Percentiles rank a stretch among this genome's conserved stretches.
Evolutionary conservation across 2,329 filamentous ascomycete species (phyloP).

Genomic region (Stagonosporopsis vannaccii): DNA sequence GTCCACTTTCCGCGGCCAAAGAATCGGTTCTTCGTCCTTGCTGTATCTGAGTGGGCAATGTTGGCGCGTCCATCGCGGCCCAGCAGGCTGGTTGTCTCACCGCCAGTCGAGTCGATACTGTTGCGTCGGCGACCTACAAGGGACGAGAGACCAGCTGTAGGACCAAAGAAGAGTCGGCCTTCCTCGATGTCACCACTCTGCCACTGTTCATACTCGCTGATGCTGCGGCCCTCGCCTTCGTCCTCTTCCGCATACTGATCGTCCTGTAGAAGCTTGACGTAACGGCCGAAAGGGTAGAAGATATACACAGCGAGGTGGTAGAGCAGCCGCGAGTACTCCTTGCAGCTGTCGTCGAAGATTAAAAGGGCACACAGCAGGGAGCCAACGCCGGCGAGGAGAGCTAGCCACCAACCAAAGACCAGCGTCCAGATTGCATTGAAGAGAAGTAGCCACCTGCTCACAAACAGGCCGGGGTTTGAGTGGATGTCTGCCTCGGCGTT

Average conservation of each 20-base stretch:
- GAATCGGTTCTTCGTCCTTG: conserved; percentile 75
- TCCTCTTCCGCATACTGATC: conserved; percentile 95
- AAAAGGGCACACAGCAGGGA: conserved; percentile 82
- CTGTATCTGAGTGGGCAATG: conserved; percentile 46
- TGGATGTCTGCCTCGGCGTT: conserved; percentile 97
- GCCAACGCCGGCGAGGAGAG: conserved; percentile 74
- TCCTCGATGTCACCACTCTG: conserved; percentile 97
- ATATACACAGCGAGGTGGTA: conserved; percentile 86
- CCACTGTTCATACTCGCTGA: conserved; percentile 99
- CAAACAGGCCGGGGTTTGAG: conserved; percentile 86
- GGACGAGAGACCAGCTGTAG: conserved; percentile 71
- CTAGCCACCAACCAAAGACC: conserved; percentile 96
- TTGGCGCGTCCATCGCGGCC: conserved; percentile 67
- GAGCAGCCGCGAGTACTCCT: conserved; percentile 85
- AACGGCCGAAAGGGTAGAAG: conserved; percentile 96
- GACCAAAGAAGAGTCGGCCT: conserved; percentile 94
- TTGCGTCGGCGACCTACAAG: conserved; percentile 85
- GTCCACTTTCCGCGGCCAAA: conserved; percentile 98
- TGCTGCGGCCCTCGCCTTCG: conserved; percentile 92
- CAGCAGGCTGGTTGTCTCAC: conserved; percentile 89
- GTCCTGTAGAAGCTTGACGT: conserved; percentile 90
- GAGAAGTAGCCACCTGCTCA: conserved; percentile 82
- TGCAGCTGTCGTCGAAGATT: conserved; percentile 76
- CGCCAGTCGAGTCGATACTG: conserved; percentile 85
- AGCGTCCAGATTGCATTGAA: conserved; percentile 93